Evolutionary conservation across 2,329 filamentous ascomycete species (phyloP).

Genomic region (Reticulascus tulasneorum): DNA sequence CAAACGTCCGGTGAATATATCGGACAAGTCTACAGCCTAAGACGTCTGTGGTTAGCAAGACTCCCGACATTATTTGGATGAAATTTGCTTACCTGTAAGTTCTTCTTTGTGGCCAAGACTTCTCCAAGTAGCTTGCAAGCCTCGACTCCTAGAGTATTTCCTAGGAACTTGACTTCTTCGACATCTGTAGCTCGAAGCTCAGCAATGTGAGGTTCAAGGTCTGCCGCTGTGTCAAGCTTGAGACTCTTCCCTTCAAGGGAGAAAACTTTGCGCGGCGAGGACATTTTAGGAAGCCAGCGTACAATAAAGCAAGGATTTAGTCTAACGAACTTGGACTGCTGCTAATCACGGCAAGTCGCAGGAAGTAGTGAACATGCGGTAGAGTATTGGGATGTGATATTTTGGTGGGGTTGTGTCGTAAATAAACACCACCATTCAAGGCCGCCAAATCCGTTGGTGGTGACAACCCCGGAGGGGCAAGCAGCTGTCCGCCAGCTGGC

Average conservation of each 20-base stretch:
- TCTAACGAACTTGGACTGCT: neutral
- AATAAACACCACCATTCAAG: too few relatives aligned
- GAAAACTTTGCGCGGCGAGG: conserved; percentile 58
- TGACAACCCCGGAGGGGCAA: too few relatives aligned
- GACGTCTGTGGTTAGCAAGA: neutral
- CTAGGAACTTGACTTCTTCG: conserved; percentile 80
- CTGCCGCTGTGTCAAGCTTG: conserved; percentile 84
- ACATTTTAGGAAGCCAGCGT: too few relatives aligned
- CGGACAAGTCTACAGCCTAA: conserved; percentile 81
- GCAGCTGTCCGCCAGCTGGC: too few relatives aligned
- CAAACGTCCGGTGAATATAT: conserved; percentile 95
- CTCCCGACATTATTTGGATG: neutral
- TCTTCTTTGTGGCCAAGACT: conserved; percentile 80
- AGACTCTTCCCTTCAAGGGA: conserved; percentile 88
- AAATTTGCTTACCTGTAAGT: conserved; percentile 61
- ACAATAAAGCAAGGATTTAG: too few relatives aligned
- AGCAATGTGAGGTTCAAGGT: conserved; percentile 80
- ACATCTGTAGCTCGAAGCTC: conserved; percentile 70
- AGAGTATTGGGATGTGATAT: neutral
- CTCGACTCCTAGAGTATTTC: conserved; percentile 88
- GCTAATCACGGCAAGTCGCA: neutral
- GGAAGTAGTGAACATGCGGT: neutral
- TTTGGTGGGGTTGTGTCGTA: too few relatives aligned
- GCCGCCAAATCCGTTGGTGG: too few relatives aligned
- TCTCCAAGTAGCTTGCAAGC: conserved; percentile 83